A percentile compares a stretch with the other conserved stretches of the same genome.
phyloP scores from a whole-genome alignment of 257 asterid species.

The Penstemon barbatus region DNA sequence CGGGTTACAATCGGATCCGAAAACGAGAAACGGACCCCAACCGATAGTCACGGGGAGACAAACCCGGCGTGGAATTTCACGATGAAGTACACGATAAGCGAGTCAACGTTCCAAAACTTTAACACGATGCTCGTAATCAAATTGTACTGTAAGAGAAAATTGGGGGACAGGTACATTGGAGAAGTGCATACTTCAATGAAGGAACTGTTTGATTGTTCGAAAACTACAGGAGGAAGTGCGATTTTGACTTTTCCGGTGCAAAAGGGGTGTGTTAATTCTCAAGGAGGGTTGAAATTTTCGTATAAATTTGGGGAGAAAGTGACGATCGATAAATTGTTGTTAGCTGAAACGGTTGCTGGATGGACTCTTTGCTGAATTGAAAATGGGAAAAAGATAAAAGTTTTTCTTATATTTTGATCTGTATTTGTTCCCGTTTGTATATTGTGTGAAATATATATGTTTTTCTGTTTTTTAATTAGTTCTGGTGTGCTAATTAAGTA shows the following conservation, averaged over 20 bases:
- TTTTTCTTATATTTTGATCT: neutral
- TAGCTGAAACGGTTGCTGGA: slow-evolving; percentile 47
- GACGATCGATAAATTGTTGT: slow-evolving; percentile 46
- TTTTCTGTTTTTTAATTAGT: too few relatives aligned
- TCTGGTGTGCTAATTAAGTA: too few relatives aligned
- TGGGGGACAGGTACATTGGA: slow-evolving; percentile 72
- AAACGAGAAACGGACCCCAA: slow-evolving; percentile 46
- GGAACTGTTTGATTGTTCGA: slow-evolving; percentile 55
- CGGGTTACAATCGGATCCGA: slow-evolving; percentile 52
- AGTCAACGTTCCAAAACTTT: slow-evolving; percentile 42
- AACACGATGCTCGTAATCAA: slow-evolving; percentile 56
- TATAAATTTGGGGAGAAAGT: slow-evolving; percentile 63
- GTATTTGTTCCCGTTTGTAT: neutral
- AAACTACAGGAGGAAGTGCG: slow-evolving; percentile 47
- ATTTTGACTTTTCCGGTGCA: slow-evolving; percentile 50
- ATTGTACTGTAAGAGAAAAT: slow-evolving; percentile 62
- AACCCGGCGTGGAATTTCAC: slow-evolving; percentile 79
- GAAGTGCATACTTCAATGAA: slow-evolving; percentile 59
- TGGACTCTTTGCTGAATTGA: slow-evolving; percentile 31
- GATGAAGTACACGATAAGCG: slow-evolving; percentile 52
- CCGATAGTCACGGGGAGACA: slow-evolving; percentile 54
- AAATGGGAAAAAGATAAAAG: too few relatives aligned
- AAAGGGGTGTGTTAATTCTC: slow-evolving; percentile 57
- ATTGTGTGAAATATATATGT: too few relatives aligned
- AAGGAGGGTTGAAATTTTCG: slow-evolving; percentile 57